These are phyloP conservation scores for Parathielavia appendiculata DNA, from an alignment of 495 filamentous ascomycete genomes.

Conservation along the genomic window DNA sequence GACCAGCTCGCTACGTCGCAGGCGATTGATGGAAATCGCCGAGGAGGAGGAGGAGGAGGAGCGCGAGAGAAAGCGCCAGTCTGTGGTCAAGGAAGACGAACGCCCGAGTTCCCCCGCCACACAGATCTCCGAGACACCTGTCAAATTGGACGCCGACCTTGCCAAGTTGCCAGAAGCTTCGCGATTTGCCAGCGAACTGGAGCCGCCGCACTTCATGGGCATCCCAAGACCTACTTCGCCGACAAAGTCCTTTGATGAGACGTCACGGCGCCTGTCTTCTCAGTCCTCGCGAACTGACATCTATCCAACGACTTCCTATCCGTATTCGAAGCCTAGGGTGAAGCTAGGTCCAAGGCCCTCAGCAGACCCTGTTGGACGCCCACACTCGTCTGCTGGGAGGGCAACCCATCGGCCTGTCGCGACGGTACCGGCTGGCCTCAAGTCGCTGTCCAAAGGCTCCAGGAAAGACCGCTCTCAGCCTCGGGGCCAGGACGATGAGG, in stretches of 20 bases:
- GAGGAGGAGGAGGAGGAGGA: slow-evolving; percentile 70
- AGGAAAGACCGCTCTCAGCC: slow-evolving; percentile 38
- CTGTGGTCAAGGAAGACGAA: slow-evolving; percentile 40
- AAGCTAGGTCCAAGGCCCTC: slow-evolving; percentile 81
- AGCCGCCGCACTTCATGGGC: slow-evolving; percentile 40
- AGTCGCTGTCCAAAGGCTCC: slow-evolving; percentile 40
- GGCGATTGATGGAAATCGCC: slow-evolving; percentile 80
- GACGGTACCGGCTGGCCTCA: slow-evolving; percentile 55
- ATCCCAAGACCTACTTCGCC: slow-evolving; percentile 36
- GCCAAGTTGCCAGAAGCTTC: slow-evolving; percentile 37
- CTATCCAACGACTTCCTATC: slow-evolving; percentile 51
- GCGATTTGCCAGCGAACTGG: slow-evolving; percentile 36
- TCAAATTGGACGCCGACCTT: slow-evolving; percentile 35
- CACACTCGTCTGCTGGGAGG: slow-evolving; percentile 50
- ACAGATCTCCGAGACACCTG: slow-evolving; percentile 17
- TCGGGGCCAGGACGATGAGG: slow-evolving; percentile 31
- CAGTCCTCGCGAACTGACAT: slow-evolving; percentile 65
- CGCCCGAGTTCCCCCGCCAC: slow-evolving; percentile 4
- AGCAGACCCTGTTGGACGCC: slow-evolving; percentile 59
- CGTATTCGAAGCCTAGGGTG: slow-evolving; percentile 62
- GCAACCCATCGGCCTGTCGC: slow-evolving; percentile 65
- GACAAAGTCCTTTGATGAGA: slow-evolving; percentile 35
- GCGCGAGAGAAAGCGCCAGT: slow-evolving; percentile 45
- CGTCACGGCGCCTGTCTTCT: slow-evolving; percentile 50
- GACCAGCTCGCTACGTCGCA: slow-evolving; percentile 68